Base-by-base conservation (phyloP, 2,329 filamentous ascomycete species). In the Pseudonectria buxi region DNA sequence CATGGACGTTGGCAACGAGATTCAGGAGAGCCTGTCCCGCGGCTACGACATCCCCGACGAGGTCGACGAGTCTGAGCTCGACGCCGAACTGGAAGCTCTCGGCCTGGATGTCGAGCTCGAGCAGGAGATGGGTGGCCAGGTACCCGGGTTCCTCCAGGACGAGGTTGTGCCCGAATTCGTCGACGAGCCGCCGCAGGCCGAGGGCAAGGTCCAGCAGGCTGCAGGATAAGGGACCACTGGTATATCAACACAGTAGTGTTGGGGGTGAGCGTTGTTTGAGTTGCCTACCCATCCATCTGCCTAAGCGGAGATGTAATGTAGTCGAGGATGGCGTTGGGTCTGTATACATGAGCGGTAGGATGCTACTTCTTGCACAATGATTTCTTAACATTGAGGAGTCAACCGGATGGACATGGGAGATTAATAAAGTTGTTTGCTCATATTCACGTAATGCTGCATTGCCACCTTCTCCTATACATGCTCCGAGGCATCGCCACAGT, bases 1-100 rank as follows among this genome's bases (percentile, higher is more conserved):
- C 53, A 86, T 98, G 78, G 92, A 98, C 57, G 82, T 95, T 42
- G 90, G 92, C 4, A 96, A 96, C 62, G 92, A 98, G 63, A 98
- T 98, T 40, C 88, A 98, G 65, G 92, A 96, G 67, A 89, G 84
- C 47, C 83, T 98, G 38, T 83, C 84, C 41, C 67, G 92, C 45
- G 86, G 85, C 49, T 98, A 98, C 62, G 90, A 96, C 57, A 75
- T 98, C 25, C 92, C 92, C 0, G 92, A 98, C 54, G 92, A 96
- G 60, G 88, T 98, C 14, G 90, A 96, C 59, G 92, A 98, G 76
- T 80, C 84, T 2, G 92, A 98, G 68, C 65, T 98, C 42, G 92
- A 98, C 67, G 92, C 92, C 4, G 92, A 98, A 71, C 66, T 98
- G 33, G 92, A 98, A 69, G 89, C 92, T 6, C 64, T 98, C 25